phyloP scores from a whole-genome alignment of 495 filamentous ascomycete genomes.

The Neurospora cerealis region DNA sequence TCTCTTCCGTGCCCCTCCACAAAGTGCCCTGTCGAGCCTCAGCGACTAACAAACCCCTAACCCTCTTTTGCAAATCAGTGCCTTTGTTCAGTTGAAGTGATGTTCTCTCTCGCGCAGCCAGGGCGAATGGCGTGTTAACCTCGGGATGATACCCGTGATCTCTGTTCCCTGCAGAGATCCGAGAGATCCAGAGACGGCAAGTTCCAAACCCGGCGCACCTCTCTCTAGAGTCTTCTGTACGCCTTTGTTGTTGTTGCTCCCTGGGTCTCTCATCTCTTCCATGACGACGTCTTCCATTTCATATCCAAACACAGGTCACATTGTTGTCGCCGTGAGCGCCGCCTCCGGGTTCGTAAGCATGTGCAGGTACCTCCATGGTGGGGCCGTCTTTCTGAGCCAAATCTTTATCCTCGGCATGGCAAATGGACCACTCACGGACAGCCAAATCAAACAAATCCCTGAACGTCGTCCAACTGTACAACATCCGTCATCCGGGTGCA shows the following conservation, averaged over 20 bases:
- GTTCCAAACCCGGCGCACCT: neutral
- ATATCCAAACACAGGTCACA: neutral
- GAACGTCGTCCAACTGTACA: neutral
- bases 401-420: slow-evolving; percentile 7
- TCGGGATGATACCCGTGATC: neutral
- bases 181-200: neutral
- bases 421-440: neutral
- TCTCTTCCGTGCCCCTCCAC: neutral
- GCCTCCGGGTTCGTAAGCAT: neutral
- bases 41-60: neutral
- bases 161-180: neutral
- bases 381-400: neutral
- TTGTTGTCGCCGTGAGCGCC: neutral
- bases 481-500: neutral
- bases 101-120: neutral
- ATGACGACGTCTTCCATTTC: neutral
- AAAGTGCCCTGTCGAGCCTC: neutral
- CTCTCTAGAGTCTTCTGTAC: neutral
- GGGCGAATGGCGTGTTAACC: neutral
- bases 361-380: neutral
- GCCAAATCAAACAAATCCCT: neutral
- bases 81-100: neutral
- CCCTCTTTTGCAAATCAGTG: neutral
- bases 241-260: neutral
- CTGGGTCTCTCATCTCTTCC: neutral